Evolutionary conservation across 306 rosid species (phyloP), one percentile per base, ranked within the genome.

Genomic region (Morella rubra): DNA sequence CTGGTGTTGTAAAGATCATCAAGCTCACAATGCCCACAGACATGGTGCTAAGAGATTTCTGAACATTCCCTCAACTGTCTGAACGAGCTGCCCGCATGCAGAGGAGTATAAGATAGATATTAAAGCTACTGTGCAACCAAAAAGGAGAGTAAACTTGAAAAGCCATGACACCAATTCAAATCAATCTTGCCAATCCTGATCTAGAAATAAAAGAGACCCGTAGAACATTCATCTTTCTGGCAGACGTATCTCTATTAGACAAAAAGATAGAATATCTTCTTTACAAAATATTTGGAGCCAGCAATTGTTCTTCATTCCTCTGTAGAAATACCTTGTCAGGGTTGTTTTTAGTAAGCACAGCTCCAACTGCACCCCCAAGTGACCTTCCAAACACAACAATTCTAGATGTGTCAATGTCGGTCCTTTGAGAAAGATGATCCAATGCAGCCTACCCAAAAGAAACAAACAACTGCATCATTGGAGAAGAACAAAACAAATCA

Each of bases 361-460:
- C 72, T 79, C 99, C 99, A 86, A 96, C 99, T 55, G 99, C 99
- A 80, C 98, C 99, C 44, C 99, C 99, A 69, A 96, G 99, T 66
- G 99, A 93, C 86, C 99, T 87, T 84, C 99, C 99, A 73, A 93
- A 96, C 64, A 96, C 94, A 87, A 96, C 74, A 79, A 96, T 93
- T 85, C 93, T 87, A 72, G 98, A 87, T 19, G 96, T 82, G 81
- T 96, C 99, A 69, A 96, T 91, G 85, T 96, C 99, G 82, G 90
- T 77, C 83, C 98, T 87, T 85, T 91, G 96, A 76, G 87, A 88
- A 81, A 96, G 99, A 90, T 96, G 97, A 74, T 96, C 97, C 90
- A 96, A 84, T 44, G 99, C 99, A 84, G 93, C 97, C 98, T 96
- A 81, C 68, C 67, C 81, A 74, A 52, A 50, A 76, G 54, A 75